phyloP scores from a whole-genome alignment of 2,329 filamentous ascomycete genomes.

The Colletotrichum shisoi region DNA sequence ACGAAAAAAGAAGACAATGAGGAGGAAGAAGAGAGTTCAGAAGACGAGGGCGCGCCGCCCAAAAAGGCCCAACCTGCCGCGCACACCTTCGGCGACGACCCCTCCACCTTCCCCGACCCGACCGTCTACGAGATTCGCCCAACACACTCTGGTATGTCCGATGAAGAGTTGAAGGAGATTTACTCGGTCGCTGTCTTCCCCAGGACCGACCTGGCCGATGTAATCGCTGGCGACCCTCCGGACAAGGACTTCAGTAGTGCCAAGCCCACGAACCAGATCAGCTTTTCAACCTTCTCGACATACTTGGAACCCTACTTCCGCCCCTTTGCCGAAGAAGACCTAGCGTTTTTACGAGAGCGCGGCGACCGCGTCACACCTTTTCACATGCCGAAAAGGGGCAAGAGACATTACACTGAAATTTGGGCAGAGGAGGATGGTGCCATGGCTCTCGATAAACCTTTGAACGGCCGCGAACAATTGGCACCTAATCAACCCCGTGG shows the following conservation, averaged over 20 bases:
- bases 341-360: conserved; percentile 89
- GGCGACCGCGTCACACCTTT: conserved; percentile 86
- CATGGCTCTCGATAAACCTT: conserved; percentile 74
- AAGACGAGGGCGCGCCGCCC: conserved; percentile 68
- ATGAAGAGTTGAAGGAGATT: conserved; percentile 86
- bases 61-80: conserved; percentile 74
- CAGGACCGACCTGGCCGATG: conserved; percentile 77
- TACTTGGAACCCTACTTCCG: conserved; percentile 93
- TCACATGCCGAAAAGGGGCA: conserved; percentile 82
- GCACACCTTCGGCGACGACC: conserved; percentile 91
- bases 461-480: conserved; percentile 69
- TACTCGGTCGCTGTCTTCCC: conserved; percentile 89
- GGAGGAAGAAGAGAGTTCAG: conserved; percentile 62
- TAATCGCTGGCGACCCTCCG: conserved; percentile 87
- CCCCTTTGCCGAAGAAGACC: conserved; percentile 88
- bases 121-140: conserved; percentile 92
- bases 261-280: conserved; percentile 93
- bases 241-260: conserved; percentile 95
- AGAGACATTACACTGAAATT: conserved; percentile 84
- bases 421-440: conserved; percentile 94
- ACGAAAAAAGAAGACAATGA: conserved; percentile 51
- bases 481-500: conserved; percentile 84
- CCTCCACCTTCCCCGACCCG: conserved; percentile 87
- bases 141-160: conserved; percentile 75
- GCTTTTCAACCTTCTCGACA: conserved; percentile 88